These are phyloP conservation scores for Ormosia semicastrata DNA, from an alignment of 306 rosid species.

Conservation along the genomic window DNA sequence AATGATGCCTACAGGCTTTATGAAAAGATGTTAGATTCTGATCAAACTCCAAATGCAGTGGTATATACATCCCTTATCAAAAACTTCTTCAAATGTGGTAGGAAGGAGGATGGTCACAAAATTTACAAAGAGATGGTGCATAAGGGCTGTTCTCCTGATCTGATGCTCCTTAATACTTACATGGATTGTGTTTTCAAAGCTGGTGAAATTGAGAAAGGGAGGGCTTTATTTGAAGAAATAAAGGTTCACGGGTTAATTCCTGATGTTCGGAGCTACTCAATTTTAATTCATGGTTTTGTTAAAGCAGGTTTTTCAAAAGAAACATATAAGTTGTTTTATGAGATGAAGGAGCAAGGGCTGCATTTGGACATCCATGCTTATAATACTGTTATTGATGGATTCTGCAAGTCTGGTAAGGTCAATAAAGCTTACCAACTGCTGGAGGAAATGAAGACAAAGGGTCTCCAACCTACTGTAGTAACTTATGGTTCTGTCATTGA, in stretches of 20 bases:
- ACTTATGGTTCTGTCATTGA: conserved; percentile 91
- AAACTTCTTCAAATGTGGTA: conserved; percentile 85
- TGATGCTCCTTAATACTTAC: conserved; percentile 81
- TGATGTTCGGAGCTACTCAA: conserved; percentile 77
- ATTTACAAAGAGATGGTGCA: conserved; percentile 84
- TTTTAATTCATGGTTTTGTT: conserved; percentile 82
- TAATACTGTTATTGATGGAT: conserved; percentile 79
- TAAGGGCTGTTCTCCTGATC: conserved; percentile 73
- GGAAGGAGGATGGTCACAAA: conserved; percentile 96
- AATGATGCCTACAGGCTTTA: conserved; percentile 87
- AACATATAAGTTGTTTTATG: conserved; percentile 69
- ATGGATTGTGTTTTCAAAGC: conserved; percentile 94
- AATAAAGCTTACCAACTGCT: conserved; percentile 87
- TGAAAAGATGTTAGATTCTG: conserved; percentile 87
- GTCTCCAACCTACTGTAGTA: conserved; percentile 78
- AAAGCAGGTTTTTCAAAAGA: conserved; percentile 86
- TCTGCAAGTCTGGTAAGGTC: conserved; percentile 91
- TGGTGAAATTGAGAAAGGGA: conserved; percentile 81
- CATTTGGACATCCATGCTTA: conserved; percentile 81
- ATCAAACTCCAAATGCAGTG: conserved; percentile 60
- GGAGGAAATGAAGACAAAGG: conserved; percentile 88
- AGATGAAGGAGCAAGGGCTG: conserved; percentile 86
- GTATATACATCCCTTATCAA: conserved; percentile 76
- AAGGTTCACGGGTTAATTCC: conserved; percentile 68
- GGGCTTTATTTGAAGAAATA: conserved; percentile 78